A percentile compares a stretch with the other conserved stretches of the same genome.
Conservation (phyloP, 768 basidiomycete species). For the Rhodotorula sphaerocarpa region DNA sequence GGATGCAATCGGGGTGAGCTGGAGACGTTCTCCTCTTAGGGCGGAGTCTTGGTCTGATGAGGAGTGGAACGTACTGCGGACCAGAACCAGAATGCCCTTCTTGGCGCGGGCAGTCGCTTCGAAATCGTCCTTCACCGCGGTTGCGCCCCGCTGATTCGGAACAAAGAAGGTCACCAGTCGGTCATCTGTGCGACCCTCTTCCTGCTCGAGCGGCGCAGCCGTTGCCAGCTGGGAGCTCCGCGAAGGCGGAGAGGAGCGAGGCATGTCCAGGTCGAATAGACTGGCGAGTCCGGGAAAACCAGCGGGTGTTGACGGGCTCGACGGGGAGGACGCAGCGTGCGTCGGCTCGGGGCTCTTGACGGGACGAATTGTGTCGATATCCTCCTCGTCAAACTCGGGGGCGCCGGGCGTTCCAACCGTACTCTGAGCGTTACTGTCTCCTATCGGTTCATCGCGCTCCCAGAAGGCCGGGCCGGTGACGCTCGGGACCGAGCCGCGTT, state of each 20-base stretch:
- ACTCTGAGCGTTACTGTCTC: too few relatives aligned
- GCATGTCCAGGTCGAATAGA: slow-evolving; percentile 26
- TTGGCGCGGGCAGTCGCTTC: not conserved
- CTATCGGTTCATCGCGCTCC: too few relatives aligned
- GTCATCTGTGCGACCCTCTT: not conserved
- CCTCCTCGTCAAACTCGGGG: too few relatives aligned
- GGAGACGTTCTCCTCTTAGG: too few relatives aligned
- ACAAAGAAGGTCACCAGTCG: slow-evolving; percentile 21
- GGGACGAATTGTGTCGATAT: too few relatives aligned
- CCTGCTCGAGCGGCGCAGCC: not conserved
- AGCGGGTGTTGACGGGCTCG: not conserved
- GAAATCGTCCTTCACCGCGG: not conserved
- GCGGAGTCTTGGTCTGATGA: too few relatives aligned
- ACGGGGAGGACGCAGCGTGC: not conserved
- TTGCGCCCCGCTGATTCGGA: not conserved
- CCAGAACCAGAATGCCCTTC: slow-evolving; percentile 27
- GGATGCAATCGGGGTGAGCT: too few relatives aligned
- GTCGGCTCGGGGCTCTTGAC: too few relatives aligned
- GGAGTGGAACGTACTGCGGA: slow-evolving; percentile 25
- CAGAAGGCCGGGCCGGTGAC: slow-evolving; percentile 4
- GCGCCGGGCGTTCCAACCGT: too few relatives aligned
- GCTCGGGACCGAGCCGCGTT: slow-evolving; percentile 7
- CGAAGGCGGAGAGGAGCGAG: too few relatives aligned
- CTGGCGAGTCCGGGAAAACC: slow-evolving; percentile 3
- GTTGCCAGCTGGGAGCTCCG: too few relatives aligned